Evolutionary conservation across 2,329 filamentous ascomycete species (phyloP).

Genomic region (Monilinia laxa): DNA sequence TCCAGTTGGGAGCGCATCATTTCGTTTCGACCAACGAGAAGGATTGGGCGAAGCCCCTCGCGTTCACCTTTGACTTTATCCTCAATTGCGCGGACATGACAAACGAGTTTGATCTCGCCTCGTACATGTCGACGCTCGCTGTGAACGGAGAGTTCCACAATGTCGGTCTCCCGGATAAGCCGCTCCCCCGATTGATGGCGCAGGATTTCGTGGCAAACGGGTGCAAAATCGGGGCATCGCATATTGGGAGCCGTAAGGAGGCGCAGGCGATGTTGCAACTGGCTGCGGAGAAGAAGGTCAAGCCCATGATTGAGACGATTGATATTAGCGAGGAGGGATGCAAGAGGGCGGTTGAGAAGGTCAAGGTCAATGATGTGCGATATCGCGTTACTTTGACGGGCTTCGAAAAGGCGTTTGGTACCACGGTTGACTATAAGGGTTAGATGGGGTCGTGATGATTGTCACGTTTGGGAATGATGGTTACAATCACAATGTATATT

Average conservation of each 20-base stretch:
- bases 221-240: slow-evolving; percentile 47
- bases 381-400: slow-evolving; percentile 71
- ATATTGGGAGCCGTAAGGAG: slow-evolving; percentile 47
- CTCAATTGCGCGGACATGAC: slow-evolving; percentile 61
- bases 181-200: slow-evolving; percentile 53
- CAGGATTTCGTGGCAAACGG: slow-evolving; percentile 59
- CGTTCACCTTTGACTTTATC: slow-evolving; percentile 57
- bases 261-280: slow-evolving; percentile 62
- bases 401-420: slow-evolving; percentile 63
- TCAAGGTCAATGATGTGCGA: slow-evolving; percentile 68
- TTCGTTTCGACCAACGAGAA: slow-evolving; percentile 57
- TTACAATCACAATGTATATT: neutral
- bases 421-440: slow-evolving; percentile 21
- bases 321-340: slow-evolving; percentile 47
- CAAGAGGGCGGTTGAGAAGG: slow-evolving; percentile 66
- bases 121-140: slow-evolving; percentile 61
- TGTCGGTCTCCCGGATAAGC: slow-evolving; percentile 63
- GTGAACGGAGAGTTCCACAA: slow-evolving; percentile 62
- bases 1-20: slow-evolving; percentile 60
- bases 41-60: slow-evolving; percentile 58
- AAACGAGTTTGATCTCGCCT: slow-evolving; percentile 42
- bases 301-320: slow-evolving; percentile 53
- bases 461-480: too few species aligned
- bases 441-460: neutral
- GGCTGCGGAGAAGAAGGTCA: slow-evolving; percentile 57